These are phyloP conservation scores for Blastobotrys peoriensis DNA, from an alignment of 805 yeast genomes.

Conservation along the genomic window DNA sequence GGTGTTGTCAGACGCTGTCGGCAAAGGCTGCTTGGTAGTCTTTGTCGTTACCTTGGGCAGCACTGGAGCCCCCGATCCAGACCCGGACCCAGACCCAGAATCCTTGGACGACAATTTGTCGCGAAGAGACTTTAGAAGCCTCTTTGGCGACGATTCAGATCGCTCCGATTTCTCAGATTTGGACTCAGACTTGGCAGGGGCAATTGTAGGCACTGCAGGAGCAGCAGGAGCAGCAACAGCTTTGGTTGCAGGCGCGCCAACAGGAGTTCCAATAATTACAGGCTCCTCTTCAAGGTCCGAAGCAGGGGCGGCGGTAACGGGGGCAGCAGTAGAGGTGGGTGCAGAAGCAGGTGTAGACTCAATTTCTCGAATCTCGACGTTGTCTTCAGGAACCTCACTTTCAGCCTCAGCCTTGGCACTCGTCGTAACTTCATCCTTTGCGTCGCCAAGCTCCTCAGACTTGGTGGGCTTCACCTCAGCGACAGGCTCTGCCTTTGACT, in stretches of 20 bases:
- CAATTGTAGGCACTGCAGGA: conserved; percentile 3
- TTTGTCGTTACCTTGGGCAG: conserved; percentile 9
- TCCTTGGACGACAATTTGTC: conserved; percentile 9
- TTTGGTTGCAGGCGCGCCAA: conserved; percentile 6
- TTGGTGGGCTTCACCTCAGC: conserved; percentile 4
- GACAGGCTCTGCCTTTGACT: conserved; percentile 6
- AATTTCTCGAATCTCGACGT: conserved; percentile 6
- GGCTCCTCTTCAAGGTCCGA: conserved; percentile 1
- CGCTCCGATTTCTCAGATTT: background rate
- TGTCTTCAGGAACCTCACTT: conserved; percentile 11
- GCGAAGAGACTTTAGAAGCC: conserved; percentile 8
- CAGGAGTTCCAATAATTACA: no score
- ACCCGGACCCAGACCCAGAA: conserved; percentile 7
- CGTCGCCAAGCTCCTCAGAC: conserved; percentile 23
- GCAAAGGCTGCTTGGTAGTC: no score
- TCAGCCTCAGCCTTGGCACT: conserved; percentile 37
- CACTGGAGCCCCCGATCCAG: background rate
- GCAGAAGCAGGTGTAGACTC: conserved; percentile 10
- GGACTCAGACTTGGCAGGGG: conserved; percentile 1
- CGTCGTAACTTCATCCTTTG: conserved; percentile 32
- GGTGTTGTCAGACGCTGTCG: conserved; percentile 13
- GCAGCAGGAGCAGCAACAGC: conserved; percentile 11
- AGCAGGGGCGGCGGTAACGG: conserved; percentile 2
- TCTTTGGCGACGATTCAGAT: conserved; percentile 7
- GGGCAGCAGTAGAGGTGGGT: conserved; percentile 6